Percentiles rank a stretch among this genome's conserved stretches.
Conservation (phyloP, 164 flowering plant genomes). For the Macadamia integrifolia region DNA sequence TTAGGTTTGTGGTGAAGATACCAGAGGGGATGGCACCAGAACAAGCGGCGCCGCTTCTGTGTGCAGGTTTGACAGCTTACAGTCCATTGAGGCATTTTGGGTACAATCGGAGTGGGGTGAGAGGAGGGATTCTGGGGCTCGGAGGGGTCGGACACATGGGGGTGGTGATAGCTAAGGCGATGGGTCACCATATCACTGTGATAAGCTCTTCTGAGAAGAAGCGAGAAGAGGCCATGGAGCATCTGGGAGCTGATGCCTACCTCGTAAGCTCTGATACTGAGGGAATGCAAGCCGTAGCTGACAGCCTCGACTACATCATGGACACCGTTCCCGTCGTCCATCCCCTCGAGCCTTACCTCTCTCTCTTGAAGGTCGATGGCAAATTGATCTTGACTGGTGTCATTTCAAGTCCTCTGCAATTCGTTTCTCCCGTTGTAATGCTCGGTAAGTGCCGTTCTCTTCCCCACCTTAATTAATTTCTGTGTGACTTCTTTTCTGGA, state of each 20-base stretch:
- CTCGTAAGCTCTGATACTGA: slow-evolving; percentile 33
- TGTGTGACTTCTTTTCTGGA: no score
- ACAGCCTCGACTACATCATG: slow-evolving; percentile 44
- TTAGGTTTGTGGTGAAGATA: slow-evolving; percentile 47
- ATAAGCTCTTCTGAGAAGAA: slow-evolving; percentile 49
- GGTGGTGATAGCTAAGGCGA: slow-evolving; percentile 49
- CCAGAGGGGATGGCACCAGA: slow-evolving; percentile 43
- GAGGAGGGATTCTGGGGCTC: slow-evolving; percentile 41
- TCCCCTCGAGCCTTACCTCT: slow-evolving; percentile 38
- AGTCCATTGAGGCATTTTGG: slow-evolving; percentile 42
- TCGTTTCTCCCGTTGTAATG: slow-evolving; percentile 66
- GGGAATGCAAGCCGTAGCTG: slow-evolving; percentile 29
- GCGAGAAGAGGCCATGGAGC: slow-evolving; percentile 39
- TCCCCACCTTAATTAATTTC: no score
- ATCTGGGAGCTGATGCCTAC: slow-evolving; percentile 42
- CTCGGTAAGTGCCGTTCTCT: slow-evolving; percentile 40
- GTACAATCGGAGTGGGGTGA: slow-evolving; percentile 10
- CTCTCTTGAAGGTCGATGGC: slow-evolving; percentile 62
- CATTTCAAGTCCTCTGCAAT: slow-evolving; percentile 30
- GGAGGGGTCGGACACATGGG: slow-evolving; percentile 60
- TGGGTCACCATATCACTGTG: slow-evolving; percentile 59
- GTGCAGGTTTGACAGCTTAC: slow-evolving; percentile 57
- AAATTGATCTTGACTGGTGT: slow-evolving; percentile 58
- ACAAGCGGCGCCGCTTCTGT: slow-evolving; percentile 51
- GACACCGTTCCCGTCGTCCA: slow-evolving; percentile 54